Base-by-base conservation (phyloP, 345 rosid genomes). In the Moricandia arvensis region DNA sequence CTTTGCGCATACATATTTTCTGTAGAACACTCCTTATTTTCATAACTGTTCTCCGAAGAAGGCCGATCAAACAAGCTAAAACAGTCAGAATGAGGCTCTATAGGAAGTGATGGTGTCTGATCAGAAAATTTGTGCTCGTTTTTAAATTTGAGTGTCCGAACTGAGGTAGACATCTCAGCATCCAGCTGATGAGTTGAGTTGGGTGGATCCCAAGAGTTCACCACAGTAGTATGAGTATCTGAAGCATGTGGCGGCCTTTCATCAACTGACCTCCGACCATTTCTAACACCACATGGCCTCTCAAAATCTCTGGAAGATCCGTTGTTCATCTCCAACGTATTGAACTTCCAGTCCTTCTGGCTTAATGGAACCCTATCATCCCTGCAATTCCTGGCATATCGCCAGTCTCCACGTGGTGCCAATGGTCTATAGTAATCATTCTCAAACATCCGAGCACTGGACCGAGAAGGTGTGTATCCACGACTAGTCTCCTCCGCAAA, bases 401-500 rank as follows among this genome's bases (percentile, higher is more conserved):
- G 88, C 80, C 90, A 89, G 21, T 89, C 96, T 71, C 85, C 91
- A 11, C 90, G 87, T 17, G 85, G 77, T 75, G 77, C 73, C n/a
- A 86, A 80, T 4, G 80, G 79, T 37, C 90, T 79, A 71, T 33
- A 77, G 72, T 82, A 83, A 73, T 90, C 90, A 60, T 85, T 89
- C 43, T 86, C 97, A 57, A 81, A 66, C 65, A 87, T 80, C 82
- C 85, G 89, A 69, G 87, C 86, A 68, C 81, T 77, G 9, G 88
- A 79, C 24, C 91, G 75, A 27, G 82, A 82, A 24, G 93, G 84
- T 45, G 71, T 66, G 47, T 86, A 89, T 53, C 88, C 88, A 80
- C 86, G 83, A 79, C 88, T 84, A 81, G 84, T 71, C 53, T 95
- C 97, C 41, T 89, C 93, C 7, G 80, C 74, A 82, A 85, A 87